Percentiles rank a stretch among this genome's conserved stretches.
Evolutionary conservation across 495 filamentous ascomycete species (phyloP).

Genomic region (Aspergillus coremiiformis): DNA sequence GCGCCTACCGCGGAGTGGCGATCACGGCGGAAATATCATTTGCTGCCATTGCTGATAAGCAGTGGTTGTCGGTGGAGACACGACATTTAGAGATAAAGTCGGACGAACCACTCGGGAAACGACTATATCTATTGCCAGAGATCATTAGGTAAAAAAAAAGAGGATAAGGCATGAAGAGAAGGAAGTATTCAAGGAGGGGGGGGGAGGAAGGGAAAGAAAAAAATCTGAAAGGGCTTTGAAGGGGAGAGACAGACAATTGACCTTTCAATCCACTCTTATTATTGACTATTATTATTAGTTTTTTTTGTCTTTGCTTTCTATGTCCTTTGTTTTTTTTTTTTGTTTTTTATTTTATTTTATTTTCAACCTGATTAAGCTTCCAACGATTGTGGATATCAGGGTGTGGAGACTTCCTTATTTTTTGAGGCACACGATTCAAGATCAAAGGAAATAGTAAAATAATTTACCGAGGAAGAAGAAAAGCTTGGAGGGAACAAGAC

Average conservation of each 20-base stretch:
- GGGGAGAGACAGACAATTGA: too few relatives aligned
- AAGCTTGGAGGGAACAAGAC: background rate
- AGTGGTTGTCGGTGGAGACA: conserved; percentile 1
- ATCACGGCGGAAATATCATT: conserved; percentile 9
- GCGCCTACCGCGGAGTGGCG: conserved; percentile 23
- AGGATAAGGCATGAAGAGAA: background rate
- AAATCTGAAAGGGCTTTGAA: background rate
- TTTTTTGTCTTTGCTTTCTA: background rate
- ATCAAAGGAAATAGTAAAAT: background rate
- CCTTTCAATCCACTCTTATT: too few relatives aligned
- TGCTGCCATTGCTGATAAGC: conserved; percentile 14
- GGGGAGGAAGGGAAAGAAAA: background rate
- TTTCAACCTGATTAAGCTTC: background rate
- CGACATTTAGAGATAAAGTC: background rate
- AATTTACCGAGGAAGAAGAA: background rate
- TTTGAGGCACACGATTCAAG: background rate
- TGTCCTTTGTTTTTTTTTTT: background rate
- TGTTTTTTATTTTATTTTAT: background rate
- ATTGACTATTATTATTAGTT: too few relatives aligned
- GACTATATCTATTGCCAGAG: background rate
- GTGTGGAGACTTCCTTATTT: background rate
- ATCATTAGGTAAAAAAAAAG: background rate
- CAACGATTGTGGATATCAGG: background rate
- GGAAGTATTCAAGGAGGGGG: background rate
- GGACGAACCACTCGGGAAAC: background rate